A percentile compares a stretch with the other conserved stretches of the same genome.
Conservation (phyloP, 2,329 filamentous ascomycete species). For the Penicillium sp. region DNA sequence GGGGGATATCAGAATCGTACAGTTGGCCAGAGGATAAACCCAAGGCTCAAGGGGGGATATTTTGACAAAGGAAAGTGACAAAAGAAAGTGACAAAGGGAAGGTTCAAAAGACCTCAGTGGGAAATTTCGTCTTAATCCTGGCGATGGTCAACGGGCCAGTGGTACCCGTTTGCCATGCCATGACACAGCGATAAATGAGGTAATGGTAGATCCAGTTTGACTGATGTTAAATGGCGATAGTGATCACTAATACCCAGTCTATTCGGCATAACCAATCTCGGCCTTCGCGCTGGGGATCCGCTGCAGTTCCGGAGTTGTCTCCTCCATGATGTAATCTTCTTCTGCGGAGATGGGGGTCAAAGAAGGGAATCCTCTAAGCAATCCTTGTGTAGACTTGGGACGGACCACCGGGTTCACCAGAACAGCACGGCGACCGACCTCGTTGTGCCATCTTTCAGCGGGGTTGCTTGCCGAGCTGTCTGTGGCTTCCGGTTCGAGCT, state of each 20-base stretch:
- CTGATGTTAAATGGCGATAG: neutral
- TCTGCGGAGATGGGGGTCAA: slow-evolving; percentile 36
- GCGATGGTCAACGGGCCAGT: neutral
- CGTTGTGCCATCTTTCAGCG: slow-evolving; percentile 51
- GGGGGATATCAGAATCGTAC: slow-evolving; percentile 10
- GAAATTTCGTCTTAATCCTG: neutral
- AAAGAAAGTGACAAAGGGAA: slow-evolving; percentile 24
- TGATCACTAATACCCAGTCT: neutral
- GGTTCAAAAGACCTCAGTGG: slow-evolving; percentile 29
- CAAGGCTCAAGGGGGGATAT: slow-evolving; percentile 1
- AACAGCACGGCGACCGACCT: slow-evolving; percentile 58
- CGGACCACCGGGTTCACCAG: slow-evolving; percentile 62
- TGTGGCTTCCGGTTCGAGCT: slow-evolving; percentile 33
- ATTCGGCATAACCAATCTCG: slow-evolving; percentile 22
- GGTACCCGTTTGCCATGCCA: neutral
- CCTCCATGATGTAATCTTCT: slow-evolving; percentile 36
- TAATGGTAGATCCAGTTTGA: neutral
- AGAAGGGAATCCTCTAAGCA: slow-evolving; percentile 54
- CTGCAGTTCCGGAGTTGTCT: slow-evolving; percentile 45
- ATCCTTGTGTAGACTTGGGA: slow-evolving; percentile 62
- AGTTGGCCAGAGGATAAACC: neutral
- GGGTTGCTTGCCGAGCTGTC: slow-evolving; percentile 21
- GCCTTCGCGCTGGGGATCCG: slow-evolving; percentile 53
- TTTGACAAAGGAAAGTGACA: slow-evolving; percentile 10
- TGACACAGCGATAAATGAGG: neutral